Percentiles rank a stretch among this genome's conserved stretches.
These are phyloP conservation scores for Fusarium dlaminii DNA, from an alignment of 2,329 filamentous ascomycete species.

Conservation along the genomic window DNA sequence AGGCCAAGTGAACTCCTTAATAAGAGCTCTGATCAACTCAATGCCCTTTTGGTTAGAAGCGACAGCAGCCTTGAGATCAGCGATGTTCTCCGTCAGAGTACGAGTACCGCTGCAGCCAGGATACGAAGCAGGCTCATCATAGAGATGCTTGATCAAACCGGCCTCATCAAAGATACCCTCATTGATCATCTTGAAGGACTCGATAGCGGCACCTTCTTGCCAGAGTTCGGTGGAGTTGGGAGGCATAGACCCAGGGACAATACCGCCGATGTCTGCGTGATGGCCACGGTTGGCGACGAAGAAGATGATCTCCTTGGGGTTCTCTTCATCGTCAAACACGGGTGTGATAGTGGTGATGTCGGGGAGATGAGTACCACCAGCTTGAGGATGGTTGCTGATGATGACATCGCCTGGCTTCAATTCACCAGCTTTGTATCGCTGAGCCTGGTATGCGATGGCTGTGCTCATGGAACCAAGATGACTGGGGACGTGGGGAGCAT, in stretches of 20 bases:
- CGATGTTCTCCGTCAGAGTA: conserved; percentile 83
- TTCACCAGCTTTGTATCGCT: conserved; percentile 32
- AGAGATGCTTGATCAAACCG: conserved; percentile 69
- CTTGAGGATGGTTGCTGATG: conserved; percentile 42
- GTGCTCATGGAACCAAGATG: conserved; percentile 37
- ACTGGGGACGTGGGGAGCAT: conserved; percentile 33
- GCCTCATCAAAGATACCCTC: conserved; percentile 50
- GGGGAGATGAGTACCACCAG: conserved; percentile 40
- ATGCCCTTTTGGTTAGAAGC: conserved; percentile 89
- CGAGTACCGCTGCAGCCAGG: conserved; percentile 64
- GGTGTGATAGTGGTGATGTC: conserved; percentile 44
- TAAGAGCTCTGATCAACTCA: conserved; percentile 75
- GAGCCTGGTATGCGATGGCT: conserved; percentile 34
- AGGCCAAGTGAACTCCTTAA: conserved; percentile 79
- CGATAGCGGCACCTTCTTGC: conserved; percentile 67
- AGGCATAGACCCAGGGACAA: conserved; percentile 79
- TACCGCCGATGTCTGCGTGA: conserved; percentile 60
- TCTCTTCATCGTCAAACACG: conserved; percentile 44
- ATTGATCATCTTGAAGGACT: conserved; percentile 47
- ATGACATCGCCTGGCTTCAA: conserved; percentile 35
- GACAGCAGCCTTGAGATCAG: conserved; percentile 86
- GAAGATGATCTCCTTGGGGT: conserved; percentile 45
- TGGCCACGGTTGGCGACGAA: conserved; percentile 47
- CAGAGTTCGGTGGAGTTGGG: conserved; percentile 70
- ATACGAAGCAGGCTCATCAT: conserved; percentile 33